Evolutionary conservation across 371 early-diverging fungal species (phyloP).

Genomic region (Mortierella sp.): DNA sequence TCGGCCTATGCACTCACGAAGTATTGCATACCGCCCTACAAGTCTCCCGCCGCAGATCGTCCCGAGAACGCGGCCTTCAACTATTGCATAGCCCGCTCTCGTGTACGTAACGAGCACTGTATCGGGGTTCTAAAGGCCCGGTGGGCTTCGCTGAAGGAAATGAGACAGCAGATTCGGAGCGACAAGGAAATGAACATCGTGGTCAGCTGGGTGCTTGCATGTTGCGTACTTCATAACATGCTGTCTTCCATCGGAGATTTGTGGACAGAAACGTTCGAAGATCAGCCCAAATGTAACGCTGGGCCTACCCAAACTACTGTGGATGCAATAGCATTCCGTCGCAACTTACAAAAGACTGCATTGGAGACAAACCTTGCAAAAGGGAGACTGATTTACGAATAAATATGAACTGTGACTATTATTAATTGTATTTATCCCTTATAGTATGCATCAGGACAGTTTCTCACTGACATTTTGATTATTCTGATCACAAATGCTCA

Average conservation of each 20-base stretch:
- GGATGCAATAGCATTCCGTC: too few species aligned
- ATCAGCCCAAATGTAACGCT: too few species aligned
- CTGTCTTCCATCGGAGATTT: not conserved
- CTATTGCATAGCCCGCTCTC: slow-evolving; percentile 4
- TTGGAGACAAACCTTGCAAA: slow-evolving; percentile 27
- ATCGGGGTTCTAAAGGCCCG: slow-evolving; percentile 19
- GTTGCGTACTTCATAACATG: slow-evolving; percentile 19
- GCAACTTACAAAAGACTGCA: slow-evolving; percentile 17
- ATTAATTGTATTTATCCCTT: too few species aligned
- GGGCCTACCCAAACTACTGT: too few species aligned
- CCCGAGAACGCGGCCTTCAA: slow-evolving; percentile 14
- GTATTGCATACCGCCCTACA: slow-evolving; percentile 13
- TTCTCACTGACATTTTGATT: too few species aligned
- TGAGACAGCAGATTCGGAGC: slow-evolving; percentile 10
- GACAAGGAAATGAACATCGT: not conserved
- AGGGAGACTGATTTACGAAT: too few species aligned
- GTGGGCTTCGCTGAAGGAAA: slow-evolving; percentile 11
- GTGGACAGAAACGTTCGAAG: too few species aligned
- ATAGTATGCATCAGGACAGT: too few species aligned
- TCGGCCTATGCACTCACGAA: slow-evolving; percentile 15
- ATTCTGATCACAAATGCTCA: too few species aligned
- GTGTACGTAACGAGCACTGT: slow-evolving; percentile 17
- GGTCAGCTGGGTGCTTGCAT: slow-evolving; percentile 5
- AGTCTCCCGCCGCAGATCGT: not conserved
- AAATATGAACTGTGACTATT: too few species aligned